phyloP scores from a whole-genome alignment of 2,329 filamentous ascomycete species.

The Elsinoe australis region DNA sequence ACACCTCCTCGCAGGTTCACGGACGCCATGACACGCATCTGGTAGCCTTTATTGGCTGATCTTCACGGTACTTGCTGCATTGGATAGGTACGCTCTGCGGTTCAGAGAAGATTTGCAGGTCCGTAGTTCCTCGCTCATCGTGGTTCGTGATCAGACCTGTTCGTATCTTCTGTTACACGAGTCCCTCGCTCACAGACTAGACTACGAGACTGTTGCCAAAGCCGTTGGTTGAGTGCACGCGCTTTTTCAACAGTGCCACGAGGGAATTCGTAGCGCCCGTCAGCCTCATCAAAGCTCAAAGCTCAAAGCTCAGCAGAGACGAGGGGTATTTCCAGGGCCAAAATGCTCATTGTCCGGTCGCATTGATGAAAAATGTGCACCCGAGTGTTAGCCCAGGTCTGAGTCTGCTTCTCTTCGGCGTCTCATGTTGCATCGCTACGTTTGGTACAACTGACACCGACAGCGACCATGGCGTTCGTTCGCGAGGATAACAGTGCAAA shows the following conservation, averaged over 20 bases:
- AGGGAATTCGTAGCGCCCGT: not conserved
- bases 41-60: slow-evolving; percentile 3
- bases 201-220: slow-evolving; percentile 5
- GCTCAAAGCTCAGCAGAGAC: not conserved
- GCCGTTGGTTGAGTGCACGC: slow-evolving; percentile 13
- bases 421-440: not conserved
- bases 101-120: not conserved
- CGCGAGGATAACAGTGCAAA: not conserved
- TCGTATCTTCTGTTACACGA: not conserved
- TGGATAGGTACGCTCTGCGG: no score
- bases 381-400: slow-evolving; percentile 1
- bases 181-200: not conserved
- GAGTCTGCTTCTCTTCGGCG: slow-evolving; percentile 12
- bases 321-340: slow-evolving; percentile 5
- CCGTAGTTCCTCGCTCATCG: not conserved
- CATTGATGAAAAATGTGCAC: not conserved
- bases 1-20: not conserved
- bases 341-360: not conserved
- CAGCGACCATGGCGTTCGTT: slow-evolving; percentile 14
- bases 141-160: not conserved
- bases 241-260: slow-evolving; percentile 13
- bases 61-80: slow-evolving; percentile 7
- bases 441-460: slow-evolving; percentile 10
- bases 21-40: not conserved
- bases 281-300: not conserved